Percentiles rank a stretch among this genome's conserved stretches.
Evolutionary conservation across 495 filamentous ascomycete species (phyloP).

Genomic region (Penicillium crystallinum): DNA sequence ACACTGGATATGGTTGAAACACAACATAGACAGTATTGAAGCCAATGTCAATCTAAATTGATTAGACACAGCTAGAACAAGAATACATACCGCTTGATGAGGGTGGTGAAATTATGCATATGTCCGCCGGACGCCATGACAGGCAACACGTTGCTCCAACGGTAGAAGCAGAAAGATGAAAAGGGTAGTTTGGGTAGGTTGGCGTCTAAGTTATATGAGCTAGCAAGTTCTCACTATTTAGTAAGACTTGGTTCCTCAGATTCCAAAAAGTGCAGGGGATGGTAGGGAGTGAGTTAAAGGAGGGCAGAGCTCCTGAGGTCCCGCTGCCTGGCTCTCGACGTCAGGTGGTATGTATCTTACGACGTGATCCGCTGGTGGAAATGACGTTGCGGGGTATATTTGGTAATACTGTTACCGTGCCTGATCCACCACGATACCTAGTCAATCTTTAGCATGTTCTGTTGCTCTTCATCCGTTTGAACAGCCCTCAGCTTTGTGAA

Average conservation of each 20-base stretch:
- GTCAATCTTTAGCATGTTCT: neutral
- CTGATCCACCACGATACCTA: neutral
- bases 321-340: slow-evolving; percentile 14
- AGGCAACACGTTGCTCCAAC: slow-evolving; percentile 27
- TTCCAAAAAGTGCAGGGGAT: slow-evolving; percentile 2
- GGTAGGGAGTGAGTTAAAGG: slow-evolving; percentile 6
- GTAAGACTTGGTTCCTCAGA: slow-evolving; percentile 1
- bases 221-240: neutral
- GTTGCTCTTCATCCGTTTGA: slow-evolving; percentile 2
- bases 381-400: slow-evolving; percentile 15
- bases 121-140: slow-evolving; percentile 54
- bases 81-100: slow-evolving; percentile 86
- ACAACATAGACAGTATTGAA: neutral
- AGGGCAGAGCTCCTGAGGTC: slow-evolving; percentile 17
- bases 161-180: slow-evolving; percentile 1
- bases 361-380: neutral
- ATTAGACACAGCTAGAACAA: neutral
- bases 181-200: neutral
- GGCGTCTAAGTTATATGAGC: neutral
- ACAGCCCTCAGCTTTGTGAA: slow-evolving; percentile 2
- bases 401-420: slow-evolving; percentile 17
- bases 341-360: slow-evolving; percentile 18
- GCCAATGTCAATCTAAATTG: neutral
- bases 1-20: neutral
- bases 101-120: slow-evolving; percentile 94